phyloP scores from a whole-genome alignment of 306 rosid genomes.

The Geum urbanum region DNA sequence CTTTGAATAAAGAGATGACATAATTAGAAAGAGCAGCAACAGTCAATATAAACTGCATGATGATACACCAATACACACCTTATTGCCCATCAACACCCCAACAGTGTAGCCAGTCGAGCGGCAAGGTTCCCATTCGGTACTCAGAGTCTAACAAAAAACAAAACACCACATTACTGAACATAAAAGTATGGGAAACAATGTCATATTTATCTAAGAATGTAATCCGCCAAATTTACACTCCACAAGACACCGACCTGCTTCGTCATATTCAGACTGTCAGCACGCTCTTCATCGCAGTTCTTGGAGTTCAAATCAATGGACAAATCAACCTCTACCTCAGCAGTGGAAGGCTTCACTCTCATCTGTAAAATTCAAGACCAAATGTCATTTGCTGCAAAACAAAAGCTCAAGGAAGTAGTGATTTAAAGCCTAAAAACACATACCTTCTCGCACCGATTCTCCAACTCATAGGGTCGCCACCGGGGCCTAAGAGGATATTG shows the following conservation, averaged over 20 bases:
- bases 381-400: constrained; percentile 10
- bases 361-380: constrained; percentile 36
- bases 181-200: not conserved
- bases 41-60: constrained; percentile 12
- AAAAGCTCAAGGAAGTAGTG: not conserved
- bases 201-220: not conserved
- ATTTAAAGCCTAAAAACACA: not conserved
- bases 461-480: constrained; percentile 87
- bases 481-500: constrained; percentile 85
- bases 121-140: constrained; percentile 62
- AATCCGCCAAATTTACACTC: not conserved
- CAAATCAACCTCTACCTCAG: constrained; percentile 68
- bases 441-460: constrained; percentile 74
- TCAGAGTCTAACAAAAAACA: constrained; percentile 60
- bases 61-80: constrained; percentile 43
- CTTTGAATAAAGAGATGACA: not conserved
- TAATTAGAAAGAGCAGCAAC: not conserved
- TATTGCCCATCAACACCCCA: constrained; percentile 72
- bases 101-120: constrained; percentile 53
- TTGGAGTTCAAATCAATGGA: constrained; percentile 48
- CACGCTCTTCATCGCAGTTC: constrained; percentile 52
- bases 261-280: constrained; percentile 31
- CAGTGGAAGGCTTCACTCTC: constrained; percentile 52
- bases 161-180: not conserved
- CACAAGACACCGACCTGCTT: constrained; percentile 52